Base-by-base conservation (phyloP, 306 rosid species). In the Fragaria ananassa region DNA sequence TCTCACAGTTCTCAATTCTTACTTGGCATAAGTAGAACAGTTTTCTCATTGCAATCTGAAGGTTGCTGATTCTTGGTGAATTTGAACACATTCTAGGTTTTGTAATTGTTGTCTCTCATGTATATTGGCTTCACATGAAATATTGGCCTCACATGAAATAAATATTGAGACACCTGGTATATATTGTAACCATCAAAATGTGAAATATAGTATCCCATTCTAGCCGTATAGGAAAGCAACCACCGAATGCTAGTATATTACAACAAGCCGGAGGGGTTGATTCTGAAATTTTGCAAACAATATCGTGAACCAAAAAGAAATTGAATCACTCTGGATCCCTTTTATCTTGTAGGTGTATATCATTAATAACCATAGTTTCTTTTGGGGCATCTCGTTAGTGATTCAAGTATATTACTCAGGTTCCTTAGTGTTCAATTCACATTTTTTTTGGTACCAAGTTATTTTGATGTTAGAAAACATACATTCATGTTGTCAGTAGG, bases 1-100 rank as follows among this genome's bases (percentile, higher is more conserved):
- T 69, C 76, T 70, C 79, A 82, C 77, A 51, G 50, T 69, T 72
- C 69, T 81, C 60, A 39, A 53, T 39, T 54, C 81, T 44, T 67
- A 63, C 58, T 56, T 78, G 57, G 72, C 67, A 53, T 29, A 46
- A 46, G 56, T 39, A 75, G 53, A 17, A 42, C 46, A 70, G 41
- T 34, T 31, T 83, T 39, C 21, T 17, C 54, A 51, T 31, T 3
- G 39, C 41, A 47, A 71, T 41, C 31, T 68, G 57, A 45, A 42
- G 47, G 47, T 27, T 50, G 54, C 37, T 17, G 71, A 62, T 75
- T 44, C 53, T 76, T 65, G 29, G 10, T 74, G 69, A 50, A 44
- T 27, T 74, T 74, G 41, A 44, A 53, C 68, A 29, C 35, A 67
- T 45, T 62, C 53, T 78, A 72, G 74, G 71, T 37, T 57, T 42